Evolutionary conservation across 139 green algal genomes (phyloP), one percentile per base, ranked within the genome.

Genomic region (Eudorina sp.): DNA sequence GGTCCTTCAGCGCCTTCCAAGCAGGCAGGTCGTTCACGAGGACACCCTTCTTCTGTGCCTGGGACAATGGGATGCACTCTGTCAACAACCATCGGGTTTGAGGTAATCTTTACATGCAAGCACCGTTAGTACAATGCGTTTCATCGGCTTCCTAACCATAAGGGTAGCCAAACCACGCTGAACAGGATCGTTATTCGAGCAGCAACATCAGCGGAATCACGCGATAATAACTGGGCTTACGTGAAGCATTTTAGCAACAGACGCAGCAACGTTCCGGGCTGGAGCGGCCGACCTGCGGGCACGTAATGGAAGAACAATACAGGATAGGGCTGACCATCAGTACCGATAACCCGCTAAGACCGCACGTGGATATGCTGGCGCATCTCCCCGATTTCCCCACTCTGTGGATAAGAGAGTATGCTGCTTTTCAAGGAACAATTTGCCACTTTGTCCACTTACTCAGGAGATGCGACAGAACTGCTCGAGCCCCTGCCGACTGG

Each of bases 1-100:
- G 96, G n/a, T 95, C 92, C 81, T 94, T 79, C 29, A 99, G 92
- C 9, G 92, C 95, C 83, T 94, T 88, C 96, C 96, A 98, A 46
- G 95, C 95, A 5, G 93, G 86, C 0, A 90, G 94, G 86, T 95
- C 91, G 7, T 92, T 88, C 51, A 97, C 96, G 43, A 93, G 13
- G 31, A 40, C 9, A 16, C 43, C 43, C 53, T 84, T 90, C 55
- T 78, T 53, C 81, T 78, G 45, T 8, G 79, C 58, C 79, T 85
- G 64, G 36, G 48, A 43, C 23, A 40, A 82, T 9, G 6, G 34
- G 19, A 31, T 29, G 9, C 13, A 45, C 34, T 25, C 66, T 18
- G 31, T 75, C 66, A 75, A 34, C 66, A 46, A 43, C 16, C 66
- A 6, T 75, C 46, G 34, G 66, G 34, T 27, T 75, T 14, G 34